These are phyloP conservation scores for Clitocybe nebularis DNA, from an alignment of 1,284 basidiomycete genomes.

Conservation along the genomic window DNA sequence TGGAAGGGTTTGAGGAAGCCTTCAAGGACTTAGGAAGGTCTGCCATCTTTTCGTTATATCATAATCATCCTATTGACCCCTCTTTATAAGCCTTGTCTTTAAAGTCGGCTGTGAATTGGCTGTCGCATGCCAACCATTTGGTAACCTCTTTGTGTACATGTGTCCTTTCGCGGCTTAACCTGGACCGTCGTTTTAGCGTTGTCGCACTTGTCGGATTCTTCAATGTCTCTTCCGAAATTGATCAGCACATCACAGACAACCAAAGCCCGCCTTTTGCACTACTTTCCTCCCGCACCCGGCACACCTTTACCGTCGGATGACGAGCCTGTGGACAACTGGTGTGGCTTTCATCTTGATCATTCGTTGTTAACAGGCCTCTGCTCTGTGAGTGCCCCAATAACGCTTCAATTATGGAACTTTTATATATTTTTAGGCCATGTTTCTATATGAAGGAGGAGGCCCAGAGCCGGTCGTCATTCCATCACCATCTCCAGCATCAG, in stretches of 20 bases:
- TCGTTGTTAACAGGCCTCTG: conserved; percentile 88
- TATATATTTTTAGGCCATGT: conserved; percentile 64
- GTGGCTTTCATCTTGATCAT: conserved; percentile 82
- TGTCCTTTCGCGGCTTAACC: neutral
- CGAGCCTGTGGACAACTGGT: conserved; percentile 76
- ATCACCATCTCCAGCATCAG: conserved; percentile 71
- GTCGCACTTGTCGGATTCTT: conserved; percentile 57
- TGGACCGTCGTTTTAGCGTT: conserved; percentile 40
- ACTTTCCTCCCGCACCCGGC: conserved; percentile 68
- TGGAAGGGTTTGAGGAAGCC: conserved; percentile 78
- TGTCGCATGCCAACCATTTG: conserved; percentile 82
- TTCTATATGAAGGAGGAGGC: conserved; percentile 45
- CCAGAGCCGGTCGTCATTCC: conserved; percentile 47
- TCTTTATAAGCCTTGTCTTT: conserved; percentile 61
- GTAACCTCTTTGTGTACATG: conserved; percentile 33
- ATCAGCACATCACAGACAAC: conserved; percentile 67
- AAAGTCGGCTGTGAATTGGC: conserved; percentile 78
- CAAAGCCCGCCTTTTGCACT: conserved; percentile 87
- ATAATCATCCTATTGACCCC: neutral
- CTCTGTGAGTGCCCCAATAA: conserved; percentile 54
- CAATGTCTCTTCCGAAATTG: conserved; percentile 58
- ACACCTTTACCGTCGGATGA: conserved; percentile 39
- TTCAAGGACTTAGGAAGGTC: conserved; percentile 83
- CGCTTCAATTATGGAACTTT: too few relatives aligned
- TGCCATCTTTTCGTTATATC: conserved; percentile 12